Conservation (phyloP, 1,139 yeast species). For the Nakaseomyces nivariensis region DNA sequence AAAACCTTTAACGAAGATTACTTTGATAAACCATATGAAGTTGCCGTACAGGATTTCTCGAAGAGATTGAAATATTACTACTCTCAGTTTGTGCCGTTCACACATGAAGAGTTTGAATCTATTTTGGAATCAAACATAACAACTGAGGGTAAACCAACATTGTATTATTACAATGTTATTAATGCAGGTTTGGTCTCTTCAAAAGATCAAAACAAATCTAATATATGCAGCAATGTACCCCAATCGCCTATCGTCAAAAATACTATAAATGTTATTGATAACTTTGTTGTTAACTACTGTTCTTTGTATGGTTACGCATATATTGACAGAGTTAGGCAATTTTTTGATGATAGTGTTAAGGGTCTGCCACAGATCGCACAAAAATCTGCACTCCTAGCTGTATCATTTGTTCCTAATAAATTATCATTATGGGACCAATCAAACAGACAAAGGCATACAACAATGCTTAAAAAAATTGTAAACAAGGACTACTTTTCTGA, state of each 20-base stretch:
- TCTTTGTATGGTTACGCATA: slow-evolving; percentile 19
- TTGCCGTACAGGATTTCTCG: slow-evolving; percentile 52
- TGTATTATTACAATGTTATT: slow-evolving; percentile 17
- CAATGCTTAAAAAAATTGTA: slow-evolving; percentile 1
- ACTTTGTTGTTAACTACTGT: slow-evolving; percentile 17
- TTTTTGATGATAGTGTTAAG: slow-evolving; percentile 8
- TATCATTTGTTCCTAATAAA: not conserved
- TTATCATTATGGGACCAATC: not conserved
- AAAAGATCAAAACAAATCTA: not conserved
- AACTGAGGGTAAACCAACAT: slow-evolving; percentile 6
- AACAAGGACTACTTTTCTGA: slow-evolving; percentile 2
- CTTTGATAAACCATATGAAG: slow-evolving; percentile 36
- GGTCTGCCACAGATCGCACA: slow-evolving; percentile 2
- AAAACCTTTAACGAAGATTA: slow-evolving; percentile 53
- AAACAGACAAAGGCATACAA: not conserved
- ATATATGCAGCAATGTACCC: not conserved
- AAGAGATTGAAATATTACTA: slow-evolving; percentile 46
- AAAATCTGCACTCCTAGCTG: not conserved
- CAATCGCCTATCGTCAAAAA: slow-evolving; percentile 10
- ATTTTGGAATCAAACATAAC: not conserved
- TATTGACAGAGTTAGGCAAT: slow-evolving; percentile 16
- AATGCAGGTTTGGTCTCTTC: slow-evolving; percentile 12
- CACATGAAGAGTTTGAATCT: slow-evolving; percentile 36
- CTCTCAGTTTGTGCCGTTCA: slow-evolving; percentile 47
- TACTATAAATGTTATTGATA: slow-evolving; percentile 11